Evolutionary conservation across 139 green algal species (phyloP), one percentile per base, ranked within the genome.

Genomic region (Desmodesmus armatus): DNA sequence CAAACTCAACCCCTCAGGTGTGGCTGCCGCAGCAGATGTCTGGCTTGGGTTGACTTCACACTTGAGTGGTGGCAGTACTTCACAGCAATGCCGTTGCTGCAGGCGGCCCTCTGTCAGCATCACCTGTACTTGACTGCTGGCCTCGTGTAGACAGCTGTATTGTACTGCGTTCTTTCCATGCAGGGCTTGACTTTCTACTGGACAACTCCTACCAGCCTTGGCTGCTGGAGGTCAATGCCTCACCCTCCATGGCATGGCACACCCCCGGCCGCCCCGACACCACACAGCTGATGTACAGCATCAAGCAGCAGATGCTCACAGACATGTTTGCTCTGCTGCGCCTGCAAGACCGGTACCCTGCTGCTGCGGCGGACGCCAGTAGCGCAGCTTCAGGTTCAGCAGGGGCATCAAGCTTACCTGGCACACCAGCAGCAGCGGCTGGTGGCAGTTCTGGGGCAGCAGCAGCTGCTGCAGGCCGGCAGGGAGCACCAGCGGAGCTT

Each of bases 211-310:
- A 87, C 35, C 23, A 37, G 74, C 89, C 89, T 7, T 94, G 90
- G 90, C 80, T 94, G 66, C 85, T 94, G 5, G 90, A 94, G 85
- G 82, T 92, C 77, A 94, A 94, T 84, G 89, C 85, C 78, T 67
- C 88, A n/a, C 90, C 90, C 0, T 91, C 85, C 0, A 88, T 91
- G 27, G 91, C 89, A 70, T 85, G 86, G 63, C 35, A 73, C 31
- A 84, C 89, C 72, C 25, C 47, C 17, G 40, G 44, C 19, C 29
- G 80, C 58, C 31, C 47, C 0, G 37, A 1, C 11, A 67, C 49
- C 3, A 27, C 44, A 39, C 0, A 2, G 0, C 49, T 87, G 2
- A 87, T 91, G n/a, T 43, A 71, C 31, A 31, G 84, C 27, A 80
- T 82, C 7, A 91, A 91, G 67, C 43, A 71, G 47, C 55, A 27